Conservation (phyloP, 2,329 filamentous ascomycete genomes). For the Pseudocercospora eumusae region DNA sequence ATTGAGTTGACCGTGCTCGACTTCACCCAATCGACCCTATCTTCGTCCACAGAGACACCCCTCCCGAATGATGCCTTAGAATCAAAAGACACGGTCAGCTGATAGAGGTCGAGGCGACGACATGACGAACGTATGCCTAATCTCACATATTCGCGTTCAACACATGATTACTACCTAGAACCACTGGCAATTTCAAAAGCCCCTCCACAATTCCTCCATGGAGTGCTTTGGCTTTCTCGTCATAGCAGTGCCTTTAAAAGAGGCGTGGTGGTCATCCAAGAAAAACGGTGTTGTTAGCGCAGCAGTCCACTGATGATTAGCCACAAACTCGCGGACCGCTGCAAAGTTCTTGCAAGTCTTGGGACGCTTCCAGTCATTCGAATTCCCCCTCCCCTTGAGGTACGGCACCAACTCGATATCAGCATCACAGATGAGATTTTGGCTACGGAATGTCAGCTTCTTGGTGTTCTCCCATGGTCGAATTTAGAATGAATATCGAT, state of each 20-base stretch:
- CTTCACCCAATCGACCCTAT: too few relatives aligned
- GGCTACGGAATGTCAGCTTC: not conserved
- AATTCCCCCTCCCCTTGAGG: not conserved
- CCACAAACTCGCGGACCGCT: not conserved
- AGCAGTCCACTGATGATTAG: not conserved
- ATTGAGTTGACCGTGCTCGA: too few relatives aligned
- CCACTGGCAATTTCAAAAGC: not conserved
- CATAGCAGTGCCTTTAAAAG: not conserved
- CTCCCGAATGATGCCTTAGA: too few relatives aligned
- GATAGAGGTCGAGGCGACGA: too few relatives aligned
- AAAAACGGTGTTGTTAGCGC: not conserved
- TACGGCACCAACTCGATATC: conserved; percentile 7
- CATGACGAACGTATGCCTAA: too few relatives aligned
- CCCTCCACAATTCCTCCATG: not conserved
- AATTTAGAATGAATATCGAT: too few relatives aligned
- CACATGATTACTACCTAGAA: too few relatives aligned
- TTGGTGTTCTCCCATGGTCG: too few relatives aligned
- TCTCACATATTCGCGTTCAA: too few relatives aligned
- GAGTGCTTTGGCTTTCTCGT: not conserved
- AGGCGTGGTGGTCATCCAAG: not conserved
- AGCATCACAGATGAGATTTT: conserved; percentile 12
- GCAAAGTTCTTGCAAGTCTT: not conserved
- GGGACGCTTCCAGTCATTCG: not conserved
- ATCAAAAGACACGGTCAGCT: too few relatives aligned
- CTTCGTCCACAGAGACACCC: too few relatives aligned